phyloP scores from a whole-genome alignment of 345 rosid species.

The Populus euphratica region DNA sequence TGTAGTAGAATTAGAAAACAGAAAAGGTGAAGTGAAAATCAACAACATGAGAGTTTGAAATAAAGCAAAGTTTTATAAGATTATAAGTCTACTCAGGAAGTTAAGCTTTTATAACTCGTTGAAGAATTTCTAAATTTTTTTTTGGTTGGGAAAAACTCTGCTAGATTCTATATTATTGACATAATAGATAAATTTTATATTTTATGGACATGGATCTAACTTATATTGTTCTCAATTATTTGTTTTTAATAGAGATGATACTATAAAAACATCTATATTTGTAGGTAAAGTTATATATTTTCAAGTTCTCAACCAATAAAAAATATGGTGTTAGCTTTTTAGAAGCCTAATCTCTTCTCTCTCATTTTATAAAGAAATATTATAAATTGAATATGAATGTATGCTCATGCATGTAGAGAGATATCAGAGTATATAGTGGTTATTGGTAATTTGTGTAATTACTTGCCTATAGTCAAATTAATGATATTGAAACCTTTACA shows the following conservation, averaged over 20 bases:
- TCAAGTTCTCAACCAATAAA: neutral
- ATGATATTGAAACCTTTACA: slow-evolving; percentile 2
- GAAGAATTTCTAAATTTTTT: too few relatives aligned
- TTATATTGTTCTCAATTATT: too few relatives aligned
- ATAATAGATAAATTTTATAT: too few relatives aligned
- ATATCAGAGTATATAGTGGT: slow-evolving; percentile 30
- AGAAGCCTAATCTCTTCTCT: neutral
- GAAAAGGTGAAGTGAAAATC: slow-evolving; percentile 7
- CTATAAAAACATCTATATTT: too few relatives aligned
- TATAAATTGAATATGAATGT: slow-evolving; percentile 22
- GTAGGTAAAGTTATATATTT: neutral
- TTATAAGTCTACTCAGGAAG: neutral
- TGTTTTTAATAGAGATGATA: too few relatives aligned
- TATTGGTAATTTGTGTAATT: neutral
- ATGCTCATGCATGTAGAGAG: slow-evolving; percentile 31
- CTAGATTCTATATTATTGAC: too few relatives aligned
- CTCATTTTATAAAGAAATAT: slow-evolving; percentile 16
- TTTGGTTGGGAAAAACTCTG: too few relatives aligned
- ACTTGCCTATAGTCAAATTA: neutral
- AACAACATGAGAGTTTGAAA: neutral
- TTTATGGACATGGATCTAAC: too few relatives aligned
- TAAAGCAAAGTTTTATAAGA: neutral
- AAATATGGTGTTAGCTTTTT: slow-evolving; percentile 2
- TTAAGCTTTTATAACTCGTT: neutral
- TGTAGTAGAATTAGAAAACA: slow-evolving; percentile 12